phyloP scores from a whole-genome alignment of 2,329 filamentous ascomycete species.

The Colletotrichum ledebouriae region DNA sequence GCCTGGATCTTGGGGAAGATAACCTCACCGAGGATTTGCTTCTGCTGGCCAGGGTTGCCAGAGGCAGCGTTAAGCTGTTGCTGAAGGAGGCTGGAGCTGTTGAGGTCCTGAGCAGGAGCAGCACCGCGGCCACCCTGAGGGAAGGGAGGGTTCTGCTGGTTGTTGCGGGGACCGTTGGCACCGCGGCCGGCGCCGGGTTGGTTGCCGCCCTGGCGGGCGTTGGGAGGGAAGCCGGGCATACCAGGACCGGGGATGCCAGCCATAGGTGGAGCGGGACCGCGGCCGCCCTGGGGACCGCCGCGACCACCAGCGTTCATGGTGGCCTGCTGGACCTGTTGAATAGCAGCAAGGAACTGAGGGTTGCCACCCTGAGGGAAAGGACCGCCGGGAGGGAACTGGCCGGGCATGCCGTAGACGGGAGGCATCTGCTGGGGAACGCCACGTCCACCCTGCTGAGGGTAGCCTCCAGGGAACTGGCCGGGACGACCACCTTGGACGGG shows the following conservation, averaged over 20 bases:
- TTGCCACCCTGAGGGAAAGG: conserved; percentile 82
- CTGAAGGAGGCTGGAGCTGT: conserved; percentile 61
- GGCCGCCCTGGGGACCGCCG: conserved; percentile 73
- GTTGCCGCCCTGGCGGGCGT: conserved; percentile 65
- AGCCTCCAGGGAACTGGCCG: conserved; percentile 85
- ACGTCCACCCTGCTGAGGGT: conserved; percentile 89
- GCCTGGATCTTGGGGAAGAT: conserved; percentile 98
- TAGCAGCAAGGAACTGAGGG: conserved; percentile 84
- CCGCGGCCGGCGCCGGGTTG: conserved; percentile 60
- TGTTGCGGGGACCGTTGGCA: conserved; percentile 57
- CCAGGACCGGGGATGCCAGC: conserved; percentile 63
- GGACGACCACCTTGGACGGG: conserved; percentile 85
- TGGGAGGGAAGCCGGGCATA: conserved; percentile 70
- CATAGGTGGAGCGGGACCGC: conserved; percentile 79
- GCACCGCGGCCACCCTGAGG: conserved; percentile 63
- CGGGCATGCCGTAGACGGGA: conserved; percentile 85
- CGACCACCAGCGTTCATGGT: conserved; percentile 69
- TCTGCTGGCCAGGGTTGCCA: conserved; percentile 81
- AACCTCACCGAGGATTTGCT: conserved; percentile 97
- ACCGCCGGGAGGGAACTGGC: conserved; percentile 81
- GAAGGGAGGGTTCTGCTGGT: conserved; percentile 56
- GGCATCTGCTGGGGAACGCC: conserved; percentile 91
- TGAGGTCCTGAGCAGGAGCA: conserved; percentile 48
- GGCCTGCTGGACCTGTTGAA: conserved; percentile 80
- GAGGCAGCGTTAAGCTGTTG: conserved; percentile 68